phyloP scores from a whole-genome alignment of 2,329 filamentous ascomycete genomes.

The Huntiella decipiens region DNA sequence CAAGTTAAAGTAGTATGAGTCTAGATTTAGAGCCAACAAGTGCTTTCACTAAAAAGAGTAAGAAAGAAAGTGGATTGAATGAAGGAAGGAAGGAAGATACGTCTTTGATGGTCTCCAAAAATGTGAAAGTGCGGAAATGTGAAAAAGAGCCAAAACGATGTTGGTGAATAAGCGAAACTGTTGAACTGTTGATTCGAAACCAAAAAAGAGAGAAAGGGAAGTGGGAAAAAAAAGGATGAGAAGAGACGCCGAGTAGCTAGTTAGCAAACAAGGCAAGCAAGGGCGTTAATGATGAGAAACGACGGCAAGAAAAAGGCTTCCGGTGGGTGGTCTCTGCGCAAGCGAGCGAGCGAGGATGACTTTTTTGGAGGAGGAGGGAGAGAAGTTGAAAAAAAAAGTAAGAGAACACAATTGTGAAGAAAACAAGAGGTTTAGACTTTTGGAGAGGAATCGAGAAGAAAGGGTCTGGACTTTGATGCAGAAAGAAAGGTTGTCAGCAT shows the following conservation, averaged over 20 bases:
- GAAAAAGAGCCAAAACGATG: neutral
- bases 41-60: neutral
- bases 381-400: too few relatives aligned
- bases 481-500: too few relatives aligned
- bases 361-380: too few relatives aligned
- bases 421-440: too few relatives aligned
- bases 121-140: too few relatives aligned
- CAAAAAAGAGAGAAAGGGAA: neutral
- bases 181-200: neutral
- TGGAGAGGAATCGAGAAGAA: too few relatives aligned
- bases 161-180: neutral
- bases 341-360: too few relatives aligned
- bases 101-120: too few relatives aligned
- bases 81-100: neutral
- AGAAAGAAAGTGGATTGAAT: neutral
- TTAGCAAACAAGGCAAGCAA: neutral
- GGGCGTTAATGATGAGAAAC: neutral
- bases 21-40: neutral
- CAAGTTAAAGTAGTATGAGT: neutral
- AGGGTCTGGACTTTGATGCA: too few relatives aligned
- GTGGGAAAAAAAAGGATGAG: conserved; percentile 2
- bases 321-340: neutral
- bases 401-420: too few relatives aligned
- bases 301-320: neutral
- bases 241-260: neutral